Evolutionary conservation across 1,139 yeast genomes (phyloP).

Genomic region (Kluyveromyces sp.): DNA sequence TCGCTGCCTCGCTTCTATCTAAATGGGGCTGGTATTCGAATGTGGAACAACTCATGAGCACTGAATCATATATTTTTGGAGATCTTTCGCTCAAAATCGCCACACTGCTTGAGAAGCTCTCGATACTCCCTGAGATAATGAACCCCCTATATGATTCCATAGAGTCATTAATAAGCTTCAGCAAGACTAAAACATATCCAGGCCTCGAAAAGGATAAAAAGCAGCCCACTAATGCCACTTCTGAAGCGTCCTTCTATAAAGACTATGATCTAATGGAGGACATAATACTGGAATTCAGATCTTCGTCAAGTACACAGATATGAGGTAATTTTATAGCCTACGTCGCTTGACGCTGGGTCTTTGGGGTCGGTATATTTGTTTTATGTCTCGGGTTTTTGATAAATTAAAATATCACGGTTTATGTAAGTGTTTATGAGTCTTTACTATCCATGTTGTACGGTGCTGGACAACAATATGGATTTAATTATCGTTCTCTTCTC

Average conservation of each 20-base stretch:
- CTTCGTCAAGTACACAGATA: background rate
- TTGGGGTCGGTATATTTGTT: too few relatives aligned
- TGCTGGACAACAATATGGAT: too few relatives aligned
- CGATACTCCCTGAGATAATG: constrained; percentile 4
- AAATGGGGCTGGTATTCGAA: background rate
- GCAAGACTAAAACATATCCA: background rate
- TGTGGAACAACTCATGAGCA: background rate
- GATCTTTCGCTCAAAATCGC: constrained; percentile 3
- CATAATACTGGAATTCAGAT: constrained; percentile 1
- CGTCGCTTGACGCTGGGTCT: too few relatives aligned
- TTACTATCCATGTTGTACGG: too few relatives aligned
- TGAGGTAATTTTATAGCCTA: too few relatives aligned
- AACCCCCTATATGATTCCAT: constrained; percentile 1
- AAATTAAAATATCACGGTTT: too few relatives aligned
- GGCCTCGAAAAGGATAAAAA: background rate
- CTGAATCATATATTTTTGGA: constrained; percentile 5
- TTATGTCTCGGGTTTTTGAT: too few relatives aligned
- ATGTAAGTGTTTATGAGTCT: too few relatives aligned
- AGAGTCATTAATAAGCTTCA: background rate
- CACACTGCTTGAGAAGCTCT: constrained; percentile 4
- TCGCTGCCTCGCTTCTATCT: background rate
- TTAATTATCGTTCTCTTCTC: too few relatives aligned
- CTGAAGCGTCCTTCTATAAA: background rate
- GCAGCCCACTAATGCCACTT: background rate
- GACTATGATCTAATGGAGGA: constrained; percentile 6